Base-by-base conservation (phyloP, 148 eudicot species). In the Chenopodium quinoa region DNA sequence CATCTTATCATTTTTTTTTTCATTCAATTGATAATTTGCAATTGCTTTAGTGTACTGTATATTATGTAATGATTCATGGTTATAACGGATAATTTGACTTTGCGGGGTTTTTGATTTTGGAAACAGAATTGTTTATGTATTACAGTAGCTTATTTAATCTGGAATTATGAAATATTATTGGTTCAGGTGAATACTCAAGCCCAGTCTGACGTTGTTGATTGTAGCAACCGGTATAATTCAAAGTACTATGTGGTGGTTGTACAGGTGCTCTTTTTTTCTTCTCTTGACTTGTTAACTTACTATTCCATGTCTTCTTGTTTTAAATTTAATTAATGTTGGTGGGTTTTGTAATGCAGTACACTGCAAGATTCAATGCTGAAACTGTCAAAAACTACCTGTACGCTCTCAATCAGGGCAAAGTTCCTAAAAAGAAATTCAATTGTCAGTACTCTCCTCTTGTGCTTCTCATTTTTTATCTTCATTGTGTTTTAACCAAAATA, bases 151-250 rank as follows among this genome's bases (percentile, higher is more conserved):
- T 27, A 5, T 40, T 40, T 40, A 37, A 37, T 37, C 40, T 5
- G 44, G 7, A 40, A 40, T 40, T 40, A 40, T 40, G 44, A 40
- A 40, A 40, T 32, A 32, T 40, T 40, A 40, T 40, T 83, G 19
- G 56, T 82, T 72, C 87, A 96, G 99, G 95, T 94, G 31, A 97
- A 97, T 85, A 97, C 95, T 83, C 98, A 97, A 82, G 99, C 98
- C 70, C 94, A 91, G 71, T 85, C 97, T 17, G 84, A 86, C 77
- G 82, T 97, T 63, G 87, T 87, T 76, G 99, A 94, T 84, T 97
- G 99, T 82, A 90, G 91, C 71, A 87, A 94, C 79, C 90, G 85
- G 58, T 89, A 88, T 86, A 86, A 91, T 90, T 97, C 99, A 9
- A 97, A 97, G 89, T 97, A 91, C 82, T 97, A 97, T 84, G 85